These are phyloP conservation scores for Triticum dicoccoides DNA, from an alignment of 176 grass and related monocot genomes.

Conservation along the genomic window DNA sequence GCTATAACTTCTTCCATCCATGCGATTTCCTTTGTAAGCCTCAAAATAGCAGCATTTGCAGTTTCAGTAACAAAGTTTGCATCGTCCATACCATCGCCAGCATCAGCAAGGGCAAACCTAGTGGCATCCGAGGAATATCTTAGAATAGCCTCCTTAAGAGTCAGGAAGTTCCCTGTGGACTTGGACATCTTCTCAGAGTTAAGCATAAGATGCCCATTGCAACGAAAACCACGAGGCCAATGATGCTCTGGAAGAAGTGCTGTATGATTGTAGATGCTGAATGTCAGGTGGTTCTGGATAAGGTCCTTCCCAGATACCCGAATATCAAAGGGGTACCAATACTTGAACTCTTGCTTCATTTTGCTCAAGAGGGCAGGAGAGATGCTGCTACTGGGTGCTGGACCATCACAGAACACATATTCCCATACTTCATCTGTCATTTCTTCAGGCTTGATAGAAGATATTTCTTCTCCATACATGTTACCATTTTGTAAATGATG, in stretches of 20 bases:
- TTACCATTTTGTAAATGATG: conserved; percentile 72
- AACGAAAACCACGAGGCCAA: conserved; percentile 77
- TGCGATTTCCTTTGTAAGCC: conserved; percentile 73
- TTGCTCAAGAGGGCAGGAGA: conserved; percentile 45
- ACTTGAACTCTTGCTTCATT: conserved; percentile 84
- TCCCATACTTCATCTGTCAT: conserved; percentile 86
- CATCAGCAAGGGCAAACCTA: conserved; percentile 81
- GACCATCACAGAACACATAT: conserved; percentile 59
- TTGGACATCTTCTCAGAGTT: conserved; percentile 93
- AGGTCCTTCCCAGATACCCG: conserved; percentile 83
- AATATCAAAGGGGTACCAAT: conserved; percentile 88
- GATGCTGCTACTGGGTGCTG: conserved; percentile 48
- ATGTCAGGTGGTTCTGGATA: conserved; percentile 79
- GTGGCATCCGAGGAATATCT: conserved; percentile 76
- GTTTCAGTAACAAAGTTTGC: conserved; percentile 91
- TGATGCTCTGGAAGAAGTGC: conserved; percentile 62
- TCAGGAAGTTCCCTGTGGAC: conserved; percentile 80
- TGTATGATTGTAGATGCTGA: conserved; percentile 81
- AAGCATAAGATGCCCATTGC: conserved; percentile 87
- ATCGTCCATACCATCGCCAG: conserved; percentile 89
- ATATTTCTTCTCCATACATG: conserved; percentile 59
- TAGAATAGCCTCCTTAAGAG: conserved; percentile 61
- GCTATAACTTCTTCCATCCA: conserved; percentile 85
- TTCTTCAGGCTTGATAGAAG: conserved; percentile 48
- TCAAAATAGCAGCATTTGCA: conserved; percentile 73